A percentile compares a stretch with the other conserved stretches of the same genome.
phyloP scores from a whole-genome alignment of 352 stramenopile genomes.

The Albugo laibachii region DNA sequence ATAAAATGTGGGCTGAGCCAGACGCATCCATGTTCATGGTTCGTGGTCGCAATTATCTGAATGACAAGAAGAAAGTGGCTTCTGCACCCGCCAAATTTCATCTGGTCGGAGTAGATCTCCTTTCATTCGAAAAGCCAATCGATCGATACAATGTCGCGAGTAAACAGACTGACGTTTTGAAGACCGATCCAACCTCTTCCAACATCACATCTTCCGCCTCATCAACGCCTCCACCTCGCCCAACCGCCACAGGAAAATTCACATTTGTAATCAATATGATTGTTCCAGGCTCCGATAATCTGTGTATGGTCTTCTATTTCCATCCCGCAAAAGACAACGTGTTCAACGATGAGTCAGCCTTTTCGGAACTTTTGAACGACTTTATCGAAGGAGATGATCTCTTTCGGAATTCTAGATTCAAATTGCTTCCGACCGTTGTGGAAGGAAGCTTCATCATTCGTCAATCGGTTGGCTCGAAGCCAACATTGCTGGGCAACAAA shows the following conservation, averaged over 20 bases:
- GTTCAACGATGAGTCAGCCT: conserved; percentile 74
- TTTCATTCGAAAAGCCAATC: conserved; percentile 45
- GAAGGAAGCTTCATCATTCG: conserved; percentile 95
- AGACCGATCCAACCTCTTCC: too few relatives aligned
- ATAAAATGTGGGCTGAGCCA: conserved; percentile 74
- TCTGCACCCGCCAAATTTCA: conserved; percentile 54
- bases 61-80: conserved; percentile 76
- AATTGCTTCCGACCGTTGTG: conserved; percentile 93
- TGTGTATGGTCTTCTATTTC: conserved; percentile 76
- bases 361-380: conserved; percentile 75
- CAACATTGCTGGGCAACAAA: conserved; percentile 93
- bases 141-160: conserved; percentile 66
- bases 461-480: conserved; percentile 88
- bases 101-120: conserved; percentile 57
- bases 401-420: conserved; percentile 94
- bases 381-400: conserved; percentile 88
- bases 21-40: conserved; percentile 67
- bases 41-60: conserved; percentile 75
- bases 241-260: conserved; percentile 22
- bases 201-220: conserved; percentile 33
- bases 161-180: conserved; percentile 5
- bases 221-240: conserved; percentile 4
- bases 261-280: conserved; percentile 84
- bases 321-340: conserved; percentile 53
- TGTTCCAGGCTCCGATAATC: conserved; percentile 61